Conservation (phyloP, 2,329 filamentous ascomycete genomes). For the Exophiala alcalophila region DNA sequence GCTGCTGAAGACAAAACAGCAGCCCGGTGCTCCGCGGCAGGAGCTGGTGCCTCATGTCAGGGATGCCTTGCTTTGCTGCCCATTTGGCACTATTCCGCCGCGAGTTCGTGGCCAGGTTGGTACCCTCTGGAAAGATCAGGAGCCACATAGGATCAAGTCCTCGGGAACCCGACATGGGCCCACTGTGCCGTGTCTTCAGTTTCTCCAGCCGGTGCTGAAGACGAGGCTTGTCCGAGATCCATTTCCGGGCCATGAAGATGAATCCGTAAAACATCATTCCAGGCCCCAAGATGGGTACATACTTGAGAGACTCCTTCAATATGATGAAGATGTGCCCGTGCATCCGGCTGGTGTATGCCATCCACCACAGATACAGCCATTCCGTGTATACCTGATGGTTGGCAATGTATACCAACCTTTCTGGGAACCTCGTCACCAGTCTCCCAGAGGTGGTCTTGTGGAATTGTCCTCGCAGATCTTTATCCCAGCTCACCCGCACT, state of each 20-base stretch:
- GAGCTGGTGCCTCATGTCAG: constrained; percentile 58
- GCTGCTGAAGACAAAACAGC: constrained; percentile 59
- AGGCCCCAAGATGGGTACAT: constrained; percentile 60
- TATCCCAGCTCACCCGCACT: constrained; percentile 61
- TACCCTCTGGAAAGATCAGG: constrained; percentile 64
- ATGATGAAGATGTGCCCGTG: constrained; percentile 66
- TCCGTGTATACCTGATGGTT: constrained; percentile 69
- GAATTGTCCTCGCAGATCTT: constrained; percentile 58
- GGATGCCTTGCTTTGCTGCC: constrained; percentile 56
- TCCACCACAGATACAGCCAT: constrained; percentile 68
- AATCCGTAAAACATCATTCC: constrained; percentile 65
- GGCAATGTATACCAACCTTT: constrained; percentile 60
- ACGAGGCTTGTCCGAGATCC: constrained; percentile 59
- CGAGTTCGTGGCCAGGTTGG: constrained; percentile 58
- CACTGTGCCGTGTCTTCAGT: constrained; percentile 51
- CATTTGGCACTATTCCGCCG: constrained; percentile 56
- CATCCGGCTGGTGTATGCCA: constrained; percentile 62
- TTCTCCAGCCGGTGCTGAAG: constrained; percentile 57
- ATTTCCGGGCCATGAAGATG: constrained; percentile 63
- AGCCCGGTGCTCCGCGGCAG: constrained; percentile 60
- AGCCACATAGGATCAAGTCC: constrained; percentile 64
- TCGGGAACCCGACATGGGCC: constrained; percentile 46
- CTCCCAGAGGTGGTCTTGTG: constrained; percentile 56
- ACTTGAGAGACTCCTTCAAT: constrained; percentile 62
- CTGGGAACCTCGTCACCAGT: constrained; percentile 58